phyloP scores from a whole-genome alignment of 1,139 yeast species.

The Arxiozyma slooffiae region DNA sequence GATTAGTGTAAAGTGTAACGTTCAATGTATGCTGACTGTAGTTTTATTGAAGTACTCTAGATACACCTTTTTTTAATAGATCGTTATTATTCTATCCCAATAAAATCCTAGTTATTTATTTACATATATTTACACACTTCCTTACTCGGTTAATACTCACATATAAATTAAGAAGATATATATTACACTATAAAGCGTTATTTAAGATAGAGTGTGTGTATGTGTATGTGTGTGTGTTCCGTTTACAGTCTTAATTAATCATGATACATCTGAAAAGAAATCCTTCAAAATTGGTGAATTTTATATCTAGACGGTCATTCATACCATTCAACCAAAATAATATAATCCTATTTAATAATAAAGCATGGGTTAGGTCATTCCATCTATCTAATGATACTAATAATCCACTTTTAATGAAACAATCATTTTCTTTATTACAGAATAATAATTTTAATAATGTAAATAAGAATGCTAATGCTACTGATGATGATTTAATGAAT shows the following conservation, averaged over 20 bases:
- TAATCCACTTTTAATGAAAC: not conserved
- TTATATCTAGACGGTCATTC: not conserved
- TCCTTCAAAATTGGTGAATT: not conserved
- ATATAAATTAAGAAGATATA: too few species aligned
- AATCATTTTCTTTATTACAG: not conserved
- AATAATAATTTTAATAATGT: not conserved
- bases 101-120: too few species aligned
- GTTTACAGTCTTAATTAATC: not conserved
- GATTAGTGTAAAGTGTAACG: too few species aligned
- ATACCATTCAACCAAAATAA: not conserved
- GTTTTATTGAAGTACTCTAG: too few species aligned
- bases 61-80: too few species aligned
- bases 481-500: constrained; percentile 19
- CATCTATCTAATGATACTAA: not conserved
- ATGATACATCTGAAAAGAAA: not conserved
- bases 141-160: too few species aligned
- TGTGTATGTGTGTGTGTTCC: not conserved
- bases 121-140: too few species aligned
- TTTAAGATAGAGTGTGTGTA: too few species aligned
- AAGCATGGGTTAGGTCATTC: not conserved
- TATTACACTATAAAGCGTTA: too few species aligned
- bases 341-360: too few species aligned
- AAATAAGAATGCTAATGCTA: not conserved
- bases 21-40: too few species aligned
- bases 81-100: too few species aligned